Base-by-base conservation (phyloP, 176 grass and related monocot genomes). In the Carex littledalei region DNA sequence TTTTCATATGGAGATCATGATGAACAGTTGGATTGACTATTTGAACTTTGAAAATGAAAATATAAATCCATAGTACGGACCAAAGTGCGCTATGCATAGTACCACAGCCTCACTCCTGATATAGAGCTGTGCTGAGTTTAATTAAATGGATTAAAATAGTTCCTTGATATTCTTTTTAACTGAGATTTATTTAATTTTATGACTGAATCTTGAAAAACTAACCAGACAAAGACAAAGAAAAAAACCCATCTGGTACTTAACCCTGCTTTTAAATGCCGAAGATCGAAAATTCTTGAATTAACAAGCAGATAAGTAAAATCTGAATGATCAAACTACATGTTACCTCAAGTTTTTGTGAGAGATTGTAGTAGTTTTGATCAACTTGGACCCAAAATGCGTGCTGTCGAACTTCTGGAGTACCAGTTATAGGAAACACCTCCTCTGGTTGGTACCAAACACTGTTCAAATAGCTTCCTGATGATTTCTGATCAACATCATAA, bases 391-490 rank as follows among this genome's bases (percentile, higher is more conserved):
- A 93, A 37, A 93, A 65, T 57, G 45, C 87, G 67, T 91, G 89
- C 3, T 37, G 10, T 60, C 86, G 77, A 1, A 69, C 81, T 81
- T 93, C 86, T 11, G 89, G 91, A 45, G 77, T 73, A 61, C 86
- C 76, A 55, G 20, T 71, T 20, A 37, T 81, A 15, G 89, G 89
- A 84, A 93, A 93, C 15, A 89, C 43, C 81, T 89, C 89, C 52
- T 91, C 91, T 32, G 84, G 84, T 72, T 93, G 91, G 81, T 89
- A 93, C 91, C 86, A 93, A 4, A 91, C 91, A 60, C 80, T 79
- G 84, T 91, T 93, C 67, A 93, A 83, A 26, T 81, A 75, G 67
- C 84, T 93, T 24, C 15, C 58, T 10, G 62, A 41, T 31, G 13
- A 70, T 1, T 84, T 61, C 12, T 78, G 16, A 31, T 37, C 58